Conservation (phyloP, 768 basidiomycete genomes). For the Phallus indusiatus region DNA sequence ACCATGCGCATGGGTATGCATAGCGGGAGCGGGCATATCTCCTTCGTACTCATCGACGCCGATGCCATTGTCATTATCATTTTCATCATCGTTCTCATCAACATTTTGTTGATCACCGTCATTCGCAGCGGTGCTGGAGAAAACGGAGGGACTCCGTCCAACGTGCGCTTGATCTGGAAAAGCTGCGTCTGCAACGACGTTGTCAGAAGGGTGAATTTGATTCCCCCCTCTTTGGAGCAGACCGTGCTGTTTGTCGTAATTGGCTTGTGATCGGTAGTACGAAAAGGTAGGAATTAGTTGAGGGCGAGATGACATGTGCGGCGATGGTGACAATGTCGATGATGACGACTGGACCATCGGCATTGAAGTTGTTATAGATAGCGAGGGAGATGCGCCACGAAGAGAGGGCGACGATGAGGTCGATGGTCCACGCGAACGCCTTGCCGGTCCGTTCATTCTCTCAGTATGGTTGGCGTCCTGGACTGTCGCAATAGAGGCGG, state of each 20-base stretch:
- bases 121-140: not conserved
- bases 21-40: no score
- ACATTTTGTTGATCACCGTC: not conserved
- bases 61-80: not conserved
- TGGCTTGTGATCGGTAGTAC: not conserved
- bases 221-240: not conserved
- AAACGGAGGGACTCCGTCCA: no score
- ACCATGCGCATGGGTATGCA: not conserved
- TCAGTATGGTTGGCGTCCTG: no score
- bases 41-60: not conserved
- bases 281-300: not conserved
- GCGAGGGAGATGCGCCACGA: no score
- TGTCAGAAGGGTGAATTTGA: not conserved
- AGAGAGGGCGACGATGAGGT: no score
- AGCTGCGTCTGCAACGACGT: no score
- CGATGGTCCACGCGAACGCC: no score
- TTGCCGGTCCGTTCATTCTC: no score
- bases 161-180: no score
- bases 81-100: not conserved
- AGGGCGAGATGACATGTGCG: not conserved
- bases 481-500: no score
- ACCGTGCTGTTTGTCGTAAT: not conserved
- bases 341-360: not conserved
- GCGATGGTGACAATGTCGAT: not conserved
- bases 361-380: no score